phyloP scores from a whole-genome alignment of 2,329 filamentous ascomycete species.

The Apiospora arundinis region DNA sequence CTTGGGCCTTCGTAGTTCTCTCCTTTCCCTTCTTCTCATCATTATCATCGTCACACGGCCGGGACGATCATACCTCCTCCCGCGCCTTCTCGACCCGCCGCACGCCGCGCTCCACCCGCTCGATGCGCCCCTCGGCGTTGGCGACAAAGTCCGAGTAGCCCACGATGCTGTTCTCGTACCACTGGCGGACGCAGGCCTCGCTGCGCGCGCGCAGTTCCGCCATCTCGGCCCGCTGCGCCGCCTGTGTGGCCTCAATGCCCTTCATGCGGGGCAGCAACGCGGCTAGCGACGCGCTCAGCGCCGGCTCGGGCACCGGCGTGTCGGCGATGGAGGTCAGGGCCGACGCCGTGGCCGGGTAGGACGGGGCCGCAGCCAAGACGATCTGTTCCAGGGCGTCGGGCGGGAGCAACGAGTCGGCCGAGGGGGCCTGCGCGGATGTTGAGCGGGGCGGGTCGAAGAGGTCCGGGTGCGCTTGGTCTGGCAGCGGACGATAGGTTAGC shows the following conservation, averaged over 20 bases:
- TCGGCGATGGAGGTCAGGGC: conserved; percentile 63
- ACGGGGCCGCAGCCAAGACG: conserved; percentile 61
- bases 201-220: conserved; percentile 68
- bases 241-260: conserved; percentile 64
- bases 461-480: conserved; percentile 60
- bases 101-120: conserved; percentile 69
- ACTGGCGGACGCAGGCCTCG: conserved; percentile 67
- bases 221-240: conserved; percentile 67
- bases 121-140: conserved; percentile 72
- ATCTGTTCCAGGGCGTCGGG: conserved; percentile 58
- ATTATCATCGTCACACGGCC: background rate
- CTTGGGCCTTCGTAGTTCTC: background rate
- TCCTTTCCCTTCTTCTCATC: background rate
- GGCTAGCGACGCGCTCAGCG: conserved; percentile 61
- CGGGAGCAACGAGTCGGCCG: conserved; percentile 49
- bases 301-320: conserved; percentile 61
- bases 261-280: conserved; percentile 67
- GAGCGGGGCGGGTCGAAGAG: conserved; percentile 58
- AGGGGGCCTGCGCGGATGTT: conserved; percentile 56
- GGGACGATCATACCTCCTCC: conserved; percentile 48
- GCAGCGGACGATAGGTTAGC: conserved; percentile 20
- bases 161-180: conserved; percentile 78
- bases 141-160: conserved; percentile 72
- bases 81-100: conserved; percentile 67
- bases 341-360: conserved; percentile 62